phyloP scores from a whole-genome alignment of 2,329 filamentous ascomycete species.

The Nakataea oryzae region DNA sequence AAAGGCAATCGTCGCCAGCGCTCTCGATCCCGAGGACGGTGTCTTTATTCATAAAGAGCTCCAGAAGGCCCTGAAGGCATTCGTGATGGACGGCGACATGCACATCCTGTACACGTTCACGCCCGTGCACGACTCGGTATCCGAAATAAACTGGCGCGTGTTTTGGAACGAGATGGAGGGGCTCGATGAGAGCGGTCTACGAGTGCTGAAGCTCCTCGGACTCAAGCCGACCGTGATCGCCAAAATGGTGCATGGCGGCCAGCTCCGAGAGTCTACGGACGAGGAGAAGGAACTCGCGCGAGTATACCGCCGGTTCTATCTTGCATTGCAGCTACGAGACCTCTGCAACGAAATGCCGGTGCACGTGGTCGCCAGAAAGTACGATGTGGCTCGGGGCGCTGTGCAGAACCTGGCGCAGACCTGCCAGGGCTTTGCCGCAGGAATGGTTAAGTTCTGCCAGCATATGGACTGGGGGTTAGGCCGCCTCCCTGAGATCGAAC shows the following conservation, averaged over 20 bases:
- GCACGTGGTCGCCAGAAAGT: slow-evolving; percentile 58
- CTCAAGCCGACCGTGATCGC: slow-evolving; percentile 58
- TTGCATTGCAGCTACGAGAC: slow-evolving; percentile 68
- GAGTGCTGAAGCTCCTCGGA: slow-evolving; percentile 58
- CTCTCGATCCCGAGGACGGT: slow-evolving; percentile 64
- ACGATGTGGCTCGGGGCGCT: slow-evolving; percentile 56
- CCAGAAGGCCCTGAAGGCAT: slow-evolving; percentile 54
- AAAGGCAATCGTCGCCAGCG: slow-evolving; percentile 61
- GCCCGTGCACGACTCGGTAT: slow-evolving; percentile 49
- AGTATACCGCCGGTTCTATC: slow-evolving; percentile 63
- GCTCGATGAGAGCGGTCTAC: slow-evolving; percentile 60
- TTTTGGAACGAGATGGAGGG: slow-evolving; percentile 62
- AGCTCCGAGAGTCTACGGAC: slow-evolving; percentile 49
- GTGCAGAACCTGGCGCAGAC: slow-evolving; percentile 65
- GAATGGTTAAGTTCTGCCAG: slow-evolving; percentile 71
- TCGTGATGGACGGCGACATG: slow-evolving; percentile 75
- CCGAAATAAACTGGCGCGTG: slow-evolving; percentile 58
- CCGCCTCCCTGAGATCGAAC: background rate
- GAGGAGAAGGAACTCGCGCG: slow-evolving; percentile 50
- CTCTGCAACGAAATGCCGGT: slow-evolving; percentile 68
- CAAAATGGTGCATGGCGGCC: slow-evolving; percentile 57
- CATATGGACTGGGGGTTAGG: slow-evolving; percentile 61
- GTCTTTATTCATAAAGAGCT: slow-evolving; percentile 64
- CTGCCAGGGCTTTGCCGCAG: slow-evolving; percentile 68
- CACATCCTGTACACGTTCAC: slow-evolving; percentile 71